A percentile compares a stretch with the other conserved stretches of the same genome.
Evolutionary conservation across 2,329 filamentous ascomycete genomes (phyloP).

Genomic region (Chaetothyriales sp.): DNA sequence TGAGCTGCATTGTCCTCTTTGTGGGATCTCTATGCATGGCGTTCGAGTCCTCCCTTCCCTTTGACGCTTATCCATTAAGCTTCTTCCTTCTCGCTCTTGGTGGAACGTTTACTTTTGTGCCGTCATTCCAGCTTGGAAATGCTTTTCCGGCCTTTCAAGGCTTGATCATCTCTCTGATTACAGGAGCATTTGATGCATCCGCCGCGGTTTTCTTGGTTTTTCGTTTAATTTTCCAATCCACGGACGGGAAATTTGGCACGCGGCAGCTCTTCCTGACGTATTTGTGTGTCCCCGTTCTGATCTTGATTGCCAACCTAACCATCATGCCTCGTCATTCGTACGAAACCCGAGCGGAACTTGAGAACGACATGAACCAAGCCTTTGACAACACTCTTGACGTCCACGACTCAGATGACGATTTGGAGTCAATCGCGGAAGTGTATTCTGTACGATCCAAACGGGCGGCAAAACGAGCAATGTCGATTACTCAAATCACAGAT

Average conservation of each 20-base stretch:
- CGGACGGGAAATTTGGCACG: slow-evolving; percentile 28
- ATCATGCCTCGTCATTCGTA: slow-evolving; percentile 60
- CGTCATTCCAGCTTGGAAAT: slow-evolving; percentile 71
- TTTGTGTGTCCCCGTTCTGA: slow-evolving; percentile 53
- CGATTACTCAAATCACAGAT: slow-evolving; percentile 54
- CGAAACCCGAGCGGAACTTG: slow-evolving; percentile 65
- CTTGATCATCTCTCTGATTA: slow-evolving; percentile 62
- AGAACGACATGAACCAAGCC: slow-evolving; percentile 49
- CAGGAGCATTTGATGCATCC: slow-evolving; percentile 70
- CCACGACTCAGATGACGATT: slow-evolving; percentile 38
- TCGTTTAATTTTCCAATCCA: slow-evolving; percentile 54
- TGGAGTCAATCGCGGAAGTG: slow-evolving; percentile 37
- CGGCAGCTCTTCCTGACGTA: slow-evolving; percentile 59
- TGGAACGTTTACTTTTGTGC: slow-evolving; percentile 68
- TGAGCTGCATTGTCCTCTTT: slow-evolving; percentile 53
- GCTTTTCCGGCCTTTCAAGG: slow-evolving; percentile 64
- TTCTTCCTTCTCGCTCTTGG: slow-evolving; percentile 65
- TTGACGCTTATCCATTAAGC: slow-evolving; percentile 62
- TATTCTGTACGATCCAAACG: slow-evolving; percentile 39
- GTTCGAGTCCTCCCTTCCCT: slow-evolving; percentile 47
- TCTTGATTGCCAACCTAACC: slow-evolving; percentile 50
- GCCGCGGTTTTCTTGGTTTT: slow-evolving; percentile 67
- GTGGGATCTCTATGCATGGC: slow-evolving; percentile 59
- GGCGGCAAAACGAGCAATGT: slow-evolving; percentile 45
- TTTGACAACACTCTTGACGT: slow-evolving; percentile 24